Evolutionary conservation across 2,329 filamentous ascomycete species (phyloP).

Genomic region (Phoma sp.): DNA sequence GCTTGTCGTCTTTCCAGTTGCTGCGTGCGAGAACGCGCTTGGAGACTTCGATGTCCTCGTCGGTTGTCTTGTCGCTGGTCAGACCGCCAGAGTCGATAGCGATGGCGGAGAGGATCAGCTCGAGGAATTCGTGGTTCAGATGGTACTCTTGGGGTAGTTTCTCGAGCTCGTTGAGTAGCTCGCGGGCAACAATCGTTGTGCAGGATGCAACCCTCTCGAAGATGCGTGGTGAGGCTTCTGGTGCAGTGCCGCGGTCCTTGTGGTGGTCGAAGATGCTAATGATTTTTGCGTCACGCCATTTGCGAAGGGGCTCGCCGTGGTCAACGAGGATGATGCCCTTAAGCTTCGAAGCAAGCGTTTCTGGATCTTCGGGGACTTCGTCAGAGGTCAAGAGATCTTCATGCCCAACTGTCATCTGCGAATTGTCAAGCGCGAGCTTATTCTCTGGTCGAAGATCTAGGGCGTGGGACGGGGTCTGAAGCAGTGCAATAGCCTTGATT

Average conservation of each 20-base stretch:
- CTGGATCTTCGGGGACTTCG: conserved; percentile 56
- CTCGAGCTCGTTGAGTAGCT: conserved; percentile 58
- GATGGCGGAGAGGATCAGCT: conserved; percentile 57
- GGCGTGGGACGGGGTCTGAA: conserved; percentile 56
- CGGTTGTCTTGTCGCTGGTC: conserved; percentile 44
- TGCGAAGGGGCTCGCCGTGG: conserved; percentile 52
- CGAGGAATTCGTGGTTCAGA: conserved; percentile 58
- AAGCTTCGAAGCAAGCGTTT: conserved; percentile 53
- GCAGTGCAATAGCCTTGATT: conserved; percentile 55
- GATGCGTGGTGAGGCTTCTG: conserved; percentile 53
- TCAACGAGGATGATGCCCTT: conserved; percentile 58
- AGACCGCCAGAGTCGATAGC: conserved; percentile 57
- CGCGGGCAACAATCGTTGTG: conserved; percentile 56
- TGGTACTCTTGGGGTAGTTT: conserved; percentile 55
- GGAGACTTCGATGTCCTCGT: conserved; percentile 50
- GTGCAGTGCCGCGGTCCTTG: conserved; percentile 52
- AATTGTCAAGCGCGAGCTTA: conserved; percentile 54
- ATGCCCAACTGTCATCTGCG: conserved; percentile 56
- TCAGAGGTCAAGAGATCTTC: conserved; percentile 57
- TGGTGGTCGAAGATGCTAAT: conserved; percentile 58
- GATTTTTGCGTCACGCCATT: conserved; percentile 55
- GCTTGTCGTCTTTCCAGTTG: conserved; percentile 50
- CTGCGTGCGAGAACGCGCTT: conserved; percentile 52
- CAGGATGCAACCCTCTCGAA: conserved; percentile 56
- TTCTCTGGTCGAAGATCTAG: conserved; percentile 59